Conservation (phyloP, 805 yeast species). For the Candida saitoana region DNA sequence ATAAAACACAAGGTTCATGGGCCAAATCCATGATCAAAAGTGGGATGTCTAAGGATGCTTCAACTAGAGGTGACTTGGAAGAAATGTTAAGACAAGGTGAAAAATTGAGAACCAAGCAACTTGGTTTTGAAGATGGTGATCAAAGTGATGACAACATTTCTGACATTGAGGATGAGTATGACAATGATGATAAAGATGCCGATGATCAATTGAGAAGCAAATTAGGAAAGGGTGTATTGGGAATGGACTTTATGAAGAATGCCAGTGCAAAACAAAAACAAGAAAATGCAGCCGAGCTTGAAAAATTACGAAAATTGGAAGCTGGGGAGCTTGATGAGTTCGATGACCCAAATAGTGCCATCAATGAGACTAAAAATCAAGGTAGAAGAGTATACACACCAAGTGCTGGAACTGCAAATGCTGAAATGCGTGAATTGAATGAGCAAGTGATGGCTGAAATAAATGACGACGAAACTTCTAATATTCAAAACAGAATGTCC, state of each 20-base stretch:
- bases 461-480: conserved; percentile 47
- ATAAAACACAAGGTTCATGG: conserved; percentile 86
- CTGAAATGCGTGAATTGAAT: conserved; percentile 33
- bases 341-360: conserved; percentile 34
- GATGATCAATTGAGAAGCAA: conserved; percentile 31
- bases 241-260: conserved; percentile 92
- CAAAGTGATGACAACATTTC: conserved; percentile 51
- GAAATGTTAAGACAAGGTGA: conserved; percentile 92
- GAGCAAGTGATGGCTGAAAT: conserved; percentile 40
- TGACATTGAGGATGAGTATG: conserved; percentile 40
- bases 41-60: conserved; percentile 84
- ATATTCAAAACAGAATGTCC: conserved; percentile 39
- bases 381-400: conserved; percentile 86
- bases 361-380: conserved; percentile 52
- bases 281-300: conserved; percentile 53
- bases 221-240: conserved; percentile 84
- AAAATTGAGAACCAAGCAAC: conserved; percentile 62
- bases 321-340: conserved; percentile 38
- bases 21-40: conserved; percentile 85
- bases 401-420: conserved; percentile 36
- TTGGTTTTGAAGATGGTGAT: conserved; percentile 57
- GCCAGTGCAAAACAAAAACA: conserved; percentile 71
- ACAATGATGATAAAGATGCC: conserved; percentile 28
- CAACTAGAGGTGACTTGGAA: conserved; percentile 83
- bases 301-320: conserved; percentile 46